Evolutionary conservation across 2,329 filamentous ascomycete species (phyloP), one percentile per base, ranked within the genome.

Genomic region (Lasiodiplodia citricola): DNA sequence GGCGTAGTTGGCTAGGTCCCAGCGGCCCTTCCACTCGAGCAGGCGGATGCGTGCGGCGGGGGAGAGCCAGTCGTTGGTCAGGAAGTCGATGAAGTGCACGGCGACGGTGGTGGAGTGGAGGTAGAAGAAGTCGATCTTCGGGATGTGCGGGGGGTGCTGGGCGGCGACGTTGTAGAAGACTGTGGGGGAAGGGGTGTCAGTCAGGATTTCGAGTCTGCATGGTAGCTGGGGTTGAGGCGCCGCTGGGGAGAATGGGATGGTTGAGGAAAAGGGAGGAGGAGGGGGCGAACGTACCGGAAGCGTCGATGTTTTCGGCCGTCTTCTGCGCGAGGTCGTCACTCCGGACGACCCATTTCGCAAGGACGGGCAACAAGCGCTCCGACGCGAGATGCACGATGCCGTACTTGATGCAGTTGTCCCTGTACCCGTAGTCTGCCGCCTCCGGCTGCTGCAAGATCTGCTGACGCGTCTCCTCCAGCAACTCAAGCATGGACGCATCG

Each of bases 121-220:
- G 75, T 83, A 84, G 82, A 90, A 96, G 78, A 97, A 97, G 77
- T 97, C 94, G 76, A 93, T 89, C 76, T 91, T 94, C 63, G 90
- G 83, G 28, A 85, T 79, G 76, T 94, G 91, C 1, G 84, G 83
- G 0, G 87, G 87, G 41, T 87, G 83, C 73, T 92, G 87, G 0
- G 93, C 87, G 0, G 90, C 87, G 0, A 79, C 82, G n/a, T 86
- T 85, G 74, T 84, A 87, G 75, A 87, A 88, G 0, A 83, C 86
- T 80, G 70, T 18, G 13, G 10, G 13, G 23, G 16, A 18, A 8
- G 6, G 7, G 8, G 7, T 35, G 31, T 35, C 2, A 35, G 31
- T 35, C 2, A 6, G 8, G 31, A 10, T 4, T 11, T 5, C 18
- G 18, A 14, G 4, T 11, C 8, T 2, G 44, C 1, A 2, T 10